A percentile compares a stretch with the other conserved stretches of the same genome.
Conservation (phyloP, 345 rosid species). For the Microcos paniculata region DNA sequence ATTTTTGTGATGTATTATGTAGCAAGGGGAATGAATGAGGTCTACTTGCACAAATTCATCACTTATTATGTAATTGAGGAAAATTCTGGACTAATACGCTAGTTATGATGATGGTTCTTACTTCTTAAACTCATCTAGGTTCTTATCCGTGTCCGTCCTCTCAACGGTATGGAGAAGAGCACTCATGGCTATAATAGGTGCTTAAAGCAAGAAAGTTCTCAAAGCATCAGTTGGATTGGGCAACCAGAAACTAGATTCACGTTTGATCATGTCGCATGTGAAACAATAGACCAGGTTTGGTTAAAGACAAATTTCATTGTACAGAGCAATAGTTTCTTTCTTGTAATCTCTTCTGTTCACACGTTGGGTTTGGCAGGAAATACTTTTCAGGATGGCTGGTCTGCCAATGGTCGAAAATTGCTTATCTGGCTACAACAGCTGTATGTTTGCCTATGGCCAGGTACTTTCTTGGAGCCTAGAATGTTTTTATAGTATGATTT, state of each 20-base stretch:
- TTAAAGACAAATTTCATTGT: conserved; percentile 9
- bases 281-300: conserved; percentile 83
- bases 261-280: conserved; percentile 93
- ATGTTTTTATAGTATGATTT: not conserved
- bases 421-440: conserved; percentile 94
- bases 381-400: conserved; percentile 80
- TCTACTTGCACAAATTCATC: not conserved
- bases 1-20: not conserved
- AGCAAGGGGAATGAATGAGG: not conserved
- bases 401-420: conserved; percentile 97
- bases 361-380: conserved; percentile 53
- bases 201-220: conserved; percentile 88
- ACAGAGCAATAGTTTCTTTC: not conserved
- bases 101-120: conserved; percentile 15
- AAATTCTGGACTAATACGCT: not conserved
- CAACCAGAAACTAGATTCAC: conserved; percentile 86
- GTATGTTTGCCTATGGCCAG: conserved; percentile 99
- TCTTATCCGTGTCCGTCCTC: conserved; percentile 85
- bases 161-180: conserved; percentile 75
- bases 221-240: conserved; percentile 77
- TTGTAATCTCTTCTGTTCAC: not conserved
- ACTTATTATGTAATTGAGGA: not conserved
- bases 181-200: conserved; percentile 73
- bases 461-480: conserved; percentile 36
- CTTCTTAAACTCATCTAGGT: conserved; percentile 47